Conservation (phyloP, 2,329 filamentous ascomycete species). For the Fusarium xyrophilum region DNA sequence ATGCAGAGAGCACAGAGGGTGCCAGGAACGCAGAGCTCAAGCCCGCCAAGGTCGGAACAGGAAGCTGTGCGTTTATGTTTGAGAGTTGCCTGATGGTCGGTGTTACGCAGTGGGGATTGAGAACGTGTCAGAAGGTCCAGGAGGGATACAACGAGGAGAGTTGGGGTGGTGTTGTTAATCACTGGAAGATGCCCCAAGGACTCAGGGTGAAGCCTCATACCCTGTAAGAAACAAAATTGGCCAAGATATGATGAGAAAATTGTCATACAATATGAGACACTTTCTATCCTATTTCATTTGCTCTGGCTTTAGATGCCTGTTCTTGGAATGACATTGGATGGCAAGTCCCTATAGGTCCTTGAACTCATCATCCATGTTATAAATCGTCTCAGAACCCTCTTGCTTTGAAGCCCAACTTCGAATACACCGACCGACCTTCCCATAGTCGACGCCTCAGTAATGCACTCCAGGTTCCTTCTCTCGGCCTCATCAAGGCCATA, state of each 20-base stretch:
- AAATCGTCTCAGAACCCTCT: slow-evolving; percentile 52
- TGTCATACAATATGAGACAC: background rate
- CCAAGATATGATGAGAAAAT: background rate
- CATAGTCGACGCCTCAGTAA: slow-evolving; percentile 57
- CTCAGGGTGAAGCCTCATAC: slow-evolving; percentile 40
- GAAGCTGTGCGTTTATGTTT: slow-evolving; percentile 73
- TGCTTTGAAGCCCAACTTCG: slow-evolving; percentile 54
- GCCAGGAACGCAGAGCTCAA: slow-evolving; percentile 62
- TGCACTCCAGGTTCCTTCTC: slow-evolving; percentile 50
- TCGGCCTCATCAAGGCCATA: slow-evolving; percentile 56
- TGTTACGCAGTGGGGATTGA: slow-evolving; percentile 72
- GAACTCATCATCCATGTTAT: slow-evolving; percentile 54
- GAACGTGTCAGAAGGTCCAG: slow-evolving; percentile 65
- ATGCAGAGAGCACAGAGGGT: slow-evolving; percentile 62
- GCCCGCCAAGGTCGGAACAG: slow-evolving; percentile 64
- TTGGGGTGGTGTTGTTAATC: slow-evolving; percentile 73
- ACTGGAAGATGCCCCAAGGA: slow-evolving; percentile 60
- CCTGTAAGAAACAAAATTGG: slow-evolving; percentile 12
- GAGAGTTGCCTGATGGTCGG: slow-evolving; percentile 74
- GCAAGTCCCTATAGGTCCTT: slow-evolving; percentile 43
- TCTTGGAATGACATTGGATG: slow-evolving; percentile 57
- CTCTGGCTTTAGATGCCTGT: slow-evolving; percentile 38
- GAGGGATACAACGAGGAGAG: slow-evolving; percentile 80
- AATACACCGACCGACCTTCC: slow-evolving; percentile 55
- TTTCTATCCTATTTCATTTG: background rate